Base-by-base conservation (phyloP, 768 basidiomycete genomes). In the Collybia nuda region DNA sequence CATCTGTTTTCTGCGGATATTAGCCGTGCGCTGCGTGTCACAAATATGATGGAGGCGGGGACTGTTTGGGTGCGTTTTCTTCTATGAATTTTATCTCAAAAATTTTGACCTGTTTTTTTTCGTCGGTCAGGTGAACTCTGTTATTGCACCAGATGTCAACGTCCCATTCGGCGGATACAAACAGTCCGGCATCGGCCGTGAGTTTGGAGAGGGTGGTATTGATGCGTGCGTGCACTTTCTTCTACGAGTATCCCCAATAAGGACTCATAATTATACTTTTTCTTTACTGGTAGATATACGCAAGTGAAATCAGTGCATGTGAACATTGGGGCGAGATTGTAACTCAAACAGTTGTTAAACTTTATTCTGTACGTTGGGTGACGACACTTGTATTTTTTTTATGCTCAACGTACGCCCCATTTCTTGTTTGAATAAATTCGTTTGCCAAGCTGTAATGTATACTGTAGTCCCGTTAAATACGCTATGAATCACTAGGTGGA, bases 161-260 rank as follows among this genome's bases (percentile, higher is more conserved):
- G 73, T 89, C 19, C 88, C 91, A 1, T 93, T 93, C 61, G 90
- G 90, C 51, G 91, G 91, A 8, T 91, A 75, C 76, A 93, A 91
- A 74, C 81, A 86, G 59, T 84, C 81, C 23, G 90, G 89, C 50
- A 82, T 90, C n/a, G 90, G 90, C n/a, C 77, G 87, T 18, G 90
- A 92, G 64, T 63, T 85, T 45, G 90, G 90, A 36, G 84, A 88
- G 47, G 86, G 90, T 64, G 90, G 86, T 17, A 62, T 86, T 41
- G 67, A 73, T 28, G 79, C 78, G 79, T 83, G 61, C 26, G 77
- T 68, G 1, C n/a, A n/a, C 40, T 22, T 18, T 32, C 29, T 38
- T 43, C 39, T 26, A 26, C 12, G 14, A 11, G 32, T 32, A 3
- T 32, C 9, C 32, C 12, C 2, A 32, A 3, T 32, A 3, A 11